These are phyloP conservation scores for Pisolithus thermaeus DNA, from an alignment of 1,284 basidiomycete genomes.

Conservation along the genomic window DNA sequence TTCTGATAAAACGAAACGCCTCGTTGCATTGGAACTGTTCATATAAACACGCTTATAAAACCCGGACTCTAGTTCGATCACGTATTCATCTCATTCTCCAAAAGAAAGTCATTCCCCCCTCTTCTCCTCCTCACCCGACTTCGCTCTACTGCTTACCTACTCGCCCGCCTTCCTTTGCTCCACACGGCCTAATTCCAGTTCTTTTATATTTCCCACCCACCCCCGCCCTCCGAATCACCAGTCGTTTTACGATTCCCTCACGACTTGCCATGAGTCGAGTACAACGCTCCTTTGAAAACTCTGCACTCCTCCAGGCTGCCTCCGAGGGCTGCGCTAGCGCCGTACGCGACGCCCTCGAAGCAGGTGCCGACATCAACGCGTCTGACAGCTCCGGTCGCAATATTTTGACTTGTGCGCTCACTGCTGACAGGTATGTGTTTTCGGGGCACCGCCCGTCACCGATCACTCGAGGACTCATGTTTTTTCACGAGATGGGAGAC, in stretches of 20 bases:
- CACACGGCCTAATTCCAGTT: background rate
- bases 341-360: constrained; percentile 45
- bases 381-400: constrained; percentile 54
- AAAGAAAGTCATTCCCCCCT: background rate
- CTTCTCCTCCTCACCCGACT: background rate
- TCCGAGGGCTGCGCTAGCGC: constrained; percentile 49
- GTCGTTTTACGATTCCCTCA: constrained; percentile 21
- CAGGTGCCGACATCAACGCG: constrained; percentile 63
- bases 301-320: constrained; percentile 51
- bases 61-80: too few species aligned
- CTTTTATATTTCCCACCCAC: constrained; percentile 1
- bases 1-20: too few species aligned
- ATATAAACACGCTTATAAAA: too few species aligned
- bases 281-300: constrained; percentile 40
- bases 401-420: constrained; percentile 58
- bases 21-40: too few species aligned
- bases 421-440: constrained; percentile 53
- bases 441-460: background rate
- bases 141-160: background rate
- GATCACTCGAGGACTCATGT: background rate
- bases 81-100: background rate
- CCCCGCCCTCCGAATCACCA: background rate
- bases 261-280: constrained; percentile 32
- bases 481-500: constrained; percentile 50
- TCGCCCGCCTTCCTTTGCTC: background rate